Percentiles rank a stretch among this genome's conserved stretches.
Evolutionary conservation across 768 basidiomycete genomes (phyloP).

Genomic region (Trametes maxima): DNA sequence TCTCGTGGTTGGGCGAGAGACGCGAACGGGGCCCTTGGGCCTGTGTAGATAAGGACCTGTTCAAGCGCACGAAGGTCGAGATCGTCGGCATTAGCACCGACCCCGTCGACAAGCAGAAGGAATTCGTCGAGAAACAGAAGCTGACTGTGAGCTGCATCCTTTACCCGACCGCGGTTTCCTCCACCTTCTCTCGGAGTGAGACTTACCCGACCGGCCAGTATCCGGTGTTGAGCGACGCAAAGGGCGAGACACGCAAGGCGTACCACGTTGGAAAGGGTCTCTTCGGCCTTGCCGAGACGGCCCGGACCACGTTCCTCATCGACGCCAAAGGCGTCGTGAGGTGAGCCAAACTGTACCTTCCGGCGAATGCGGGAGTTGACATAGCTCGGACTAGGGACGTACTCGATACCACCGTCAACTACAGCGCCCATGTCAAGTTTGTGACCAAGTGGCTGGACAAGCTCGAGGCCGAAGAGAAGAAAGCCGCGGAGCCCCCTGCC

Average conservation of each 20-base stretch:
- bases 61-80: conserved; percentile 61
- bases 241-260: conserved; percentile 60
- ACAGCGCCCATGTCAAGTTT: conserved; percentile 68
- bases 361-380: conserved; percentile 10
- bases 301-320: conserved; percentile 76
- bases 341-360: conserved; percentile 39
- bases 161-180: no score
- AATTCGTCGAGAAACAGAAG: conserved; percentile 71
- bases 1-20: not conserved
- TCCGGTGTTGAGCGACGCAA: conserved; percentile 74
- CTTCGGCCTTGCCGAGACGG: conserved; percentile 58
- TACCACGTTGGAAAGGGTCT: conserved; percentile 70
- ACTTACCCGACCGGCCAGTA: conserved; percentile 46
- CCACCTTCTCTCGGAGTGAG: no score
- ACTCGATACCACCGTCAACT: conserved; percentile 62
- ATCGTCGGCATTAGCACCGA: conserved; percentile 79
- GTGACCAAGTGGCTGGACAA: conserved; percentile 67
- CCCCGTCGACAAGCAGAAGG: conserved; percentile 69
- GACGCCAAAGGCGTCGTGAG: conserved; percentile 69
- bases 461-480: conserved; percentile 45
- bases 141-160: conserved; percentile 51
- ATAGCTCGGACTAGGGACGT: conserved; percentile 47
- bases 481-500: conserved; percentile 23
- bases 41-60: conserved; percentile 59
- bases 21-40: not conserved